These are phyloP conservation scores for Astraeus odoratus DNA, from an alignment of 768 basidiomycete species.

Conservation along the genomic window DNA sequence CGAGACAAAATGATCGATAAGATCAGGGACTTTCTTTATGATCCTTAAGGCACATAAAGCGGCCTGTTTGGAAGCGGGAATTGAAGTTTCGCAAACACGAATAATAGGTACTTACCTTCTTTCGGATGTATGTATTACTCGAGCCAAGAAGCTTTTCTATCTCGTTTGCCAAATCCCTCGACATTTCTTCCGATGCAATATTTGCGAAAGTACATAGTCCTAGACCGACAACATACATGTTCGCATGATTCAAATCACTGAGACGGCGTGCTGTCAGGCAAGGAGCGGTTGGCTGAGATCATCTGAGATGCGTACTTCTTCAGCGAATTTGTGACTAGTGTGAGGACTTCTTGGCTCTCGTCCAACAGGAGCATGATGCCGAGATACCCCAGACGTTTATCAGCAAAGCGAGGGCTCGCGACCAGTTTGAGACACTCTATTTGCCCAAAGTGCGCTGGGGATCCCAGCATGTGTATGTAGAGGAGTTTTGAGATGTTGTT, in stretches of 20 bases:
- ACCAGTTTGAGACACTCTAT: constrained; percentile 95
- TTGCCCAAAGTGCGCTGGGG: constrained; percentile 98
- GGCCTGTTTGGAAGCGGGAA: constrained; percentile 48
- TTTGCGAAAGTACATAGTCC: constrained; percentile 98
- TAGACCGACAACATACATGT: constrained; percentile 97
- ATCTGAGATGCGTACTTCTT: constrained; percentile 68
- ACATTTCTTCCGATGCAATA: constrained; percentile 99
- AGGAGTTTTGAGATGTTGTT: constrained; percentile 97
- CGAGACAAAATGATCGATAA: constrained; percentile 83
- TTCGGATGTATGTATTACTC: constrained; percentile 97
- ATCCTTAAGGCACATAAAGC: constrained; percentile 92
- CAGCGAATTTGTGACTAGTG: constrained; percentile 93
- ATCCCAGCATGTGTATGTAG: constrained; percentile 99
- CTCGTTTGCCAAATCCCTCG: constrained; percentile 94
- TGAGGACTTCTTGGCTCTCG: constrained; percentile 96
- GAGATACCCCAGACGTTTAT: constrained; percentile 93
- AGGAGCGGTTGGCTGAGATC: not conserved
- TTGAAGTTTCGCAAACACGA: constrained; percentile 1
- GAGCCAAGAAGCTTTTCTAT: constrained; percentile 96
- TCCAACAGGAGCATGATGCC: constrained; percentile 97
- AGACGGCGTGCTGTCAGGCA: constrained; percentile 7
- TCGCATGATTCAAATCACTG: constrained; percentile 99
- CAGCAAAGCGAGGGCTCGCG: constrained; percentile 89
- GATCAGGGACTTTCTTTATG: constrained; percentile 92
- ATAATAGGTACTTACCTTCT: constrained; percentile 59